Conservation (phyloP, 176 grass and related monocot genomes). For the Lolium multiflorum region DNA sequence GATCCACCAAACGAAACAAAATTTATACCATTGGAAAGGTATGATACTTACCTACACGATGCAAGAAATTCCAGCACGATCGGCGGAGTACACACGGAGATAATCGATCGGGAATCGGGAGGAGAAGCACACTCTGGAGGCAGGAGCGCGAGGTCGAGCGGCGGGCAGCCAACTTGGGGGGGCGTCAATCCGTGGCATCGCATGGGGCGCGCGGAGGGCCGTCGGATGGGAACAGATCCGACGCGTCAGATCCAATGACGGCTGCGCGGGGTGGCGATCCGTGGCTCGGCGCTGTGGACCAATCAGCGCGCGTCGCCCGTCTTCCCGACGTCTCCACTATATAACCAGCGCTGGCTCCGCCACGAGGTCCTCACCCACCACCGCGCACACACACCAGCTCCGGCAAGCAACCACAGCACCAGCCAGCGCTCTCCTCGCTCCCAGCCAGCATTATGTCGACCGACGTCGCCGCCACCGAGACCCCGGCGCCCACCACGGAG, state of each 20-base stretch:
- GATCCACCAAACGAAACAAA: background rate
- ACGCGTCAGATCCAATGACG: constrained; percentile 36
- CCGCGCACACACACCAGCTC: constrained; percentile 10
- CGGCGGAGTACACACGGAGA: background rate
- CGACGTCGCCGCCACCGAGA: constrained; percentile 42
- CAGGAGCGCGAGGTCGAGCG: background rate
- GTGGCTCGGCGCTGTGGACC: constrained; percentile 36
- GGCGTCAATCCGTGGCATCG: constrained; percentile 54
- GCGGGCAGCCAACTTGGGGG: background rate
- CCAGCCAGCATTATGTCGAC: constrained; percentile 53
- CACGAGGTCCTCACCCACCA: constrained; percentile 23
- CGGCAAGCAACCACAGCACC: background rate
- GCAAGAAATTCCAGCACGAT: background rate
- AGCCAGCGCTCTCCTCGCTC: background rate
- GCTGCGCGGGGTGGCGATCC: constrained; percentile 56
- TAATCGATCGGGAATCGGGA: constrained; percentile 56
- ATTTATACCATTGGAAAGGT: constrained; percentile 12
- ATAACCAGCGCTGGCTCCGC: constrained; percentile 55
- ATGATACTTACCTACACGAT: background rate
- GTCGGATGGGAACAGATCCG: constrained; percentile 51
- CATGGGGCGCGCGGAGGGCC: background rate
- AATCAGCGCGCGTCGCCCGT: constrained; percentile 53
- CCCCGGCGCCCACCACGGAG: constrained; percentile 29
- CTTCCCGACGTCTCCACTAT: constrained; percentile 43
- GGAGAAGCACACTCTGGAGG: constrained; percentile 79